A percentile compares a stretch with the other conserved stretches of the same genome.
phyloP scores from a whole-genome alignment of 257 asterid species.

The Phtheirospermum japonicum region DNA sequence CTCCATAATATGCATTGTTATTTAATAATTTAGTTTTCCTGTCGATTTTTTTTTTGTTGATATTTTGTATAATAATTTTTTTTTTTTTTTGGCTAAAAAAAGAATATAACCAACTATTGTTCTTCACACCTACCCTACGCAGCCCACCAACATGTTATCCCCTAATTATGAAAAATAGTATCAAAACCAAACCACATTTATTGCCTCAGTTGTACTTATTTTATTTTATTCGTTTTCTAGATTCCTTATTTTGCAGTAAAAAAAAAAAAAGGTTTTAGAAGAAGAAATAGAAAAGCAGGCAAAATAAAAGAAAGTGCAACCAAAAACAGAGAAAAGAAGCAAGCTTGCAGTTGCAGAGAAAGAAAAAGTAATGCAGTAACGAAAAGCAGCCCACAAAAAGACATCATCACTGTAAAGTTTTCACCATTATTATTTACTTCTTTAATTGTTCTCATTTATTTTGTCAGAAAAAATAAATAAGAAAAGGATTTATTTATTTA shows the following conservation, averaged over 20 bases:
- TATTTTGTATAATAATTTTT: no score
- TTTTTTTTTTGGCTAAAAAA: no score
- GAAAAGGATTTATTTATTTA: neutral
- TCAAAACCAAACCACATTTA: neutral
- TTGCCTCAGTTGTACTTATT: neutral
- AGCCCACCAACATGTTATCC: constrained; percentile 6
- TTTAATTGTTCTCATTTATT: constrained; percentile 1
- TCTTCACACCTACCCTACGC: neutral
- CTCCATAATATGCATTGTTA: no score
- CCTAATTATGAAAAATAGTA: neutral
- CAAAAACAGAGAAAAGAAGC: constrained; percentile 21
- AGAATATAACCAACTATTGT: neutral
- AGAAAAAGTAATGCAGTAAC: constrained; percentile 21
- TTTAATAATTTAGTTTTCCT: no score
- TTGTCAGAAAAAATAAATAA: neutral
- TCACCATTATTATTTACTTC: constrained; percentile 11
- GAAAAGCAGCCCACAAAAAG: constrained; percentile 14
- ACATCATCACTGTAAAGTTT: constrained; percentile 5
- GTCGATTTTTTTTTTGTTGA: no score
- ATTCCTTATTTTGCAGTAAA: neutral
- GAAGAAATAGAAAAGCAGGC: neutral
- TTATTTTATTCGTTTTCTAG: neutral
- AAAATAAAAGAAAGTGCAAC: neutral
- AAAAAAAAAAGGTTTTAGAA: neutral
- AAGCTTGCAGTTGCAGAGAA: constrained; percentile 21